Evolutionary conservation across 306 rosid genomes (phyloP), one percentile per base, ranked within the genome.

Genomic region (Hippophae gyantsensis): DNA sequence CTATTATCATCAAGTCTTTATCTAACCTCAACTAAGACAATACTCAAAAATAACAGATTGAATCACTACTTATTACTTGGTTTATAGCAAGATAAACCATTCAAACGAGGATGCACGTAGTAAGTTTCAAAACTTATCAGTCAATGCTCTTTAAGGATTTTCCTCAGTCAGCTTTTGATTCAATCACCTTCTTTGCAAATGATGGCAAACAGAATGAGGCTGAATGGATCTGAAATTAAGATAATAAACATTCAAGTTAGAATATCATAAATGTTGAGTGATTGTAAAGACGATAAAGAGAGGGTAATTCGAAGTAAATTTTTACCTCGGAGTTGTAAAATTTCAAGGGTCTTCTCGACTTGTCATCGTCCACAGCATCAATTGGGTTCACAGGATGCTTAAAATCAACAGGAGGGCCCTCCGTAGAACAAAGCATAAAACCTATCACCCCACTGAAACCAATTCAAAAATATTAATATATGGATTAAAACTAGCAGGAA

Each of bases 151-250:
- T 32, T 32, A 32, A 32, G 38, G 38, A 32, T 32, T 32, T 32
- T 49, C 53, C 7, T 49, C 14, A 49, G n/a, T 49, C 53, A 13
- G 14, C 53, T 49, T 49, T 49, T 8, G 53, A n/a, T 14, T 49
- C 58, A 11, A 49, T 48, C 43, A 46, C 67, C 68, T 74, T 82
- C 63, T 72, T 85, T n/a, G 76, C 80, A 65, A 82, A 85, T 41
- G 94, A 75, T 55, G 94, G 94, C 77, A 85, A 77, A 69, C 89
- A 78, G 74, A 86, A 86, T 12, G 93, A 67, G 52, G 88, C 85
- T 14, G 81, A 58, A 71, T 82, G 93, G 44, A 81, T 52, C 90
- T 81, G 83, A 49, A 14, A 40, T 25, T 5, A 12, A 12, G 7
- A 56, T 2, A 11, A 74, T 74, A 14, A 42, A 52, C 10, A 47